Conservation (phyloP, 1,284 basidiomycete species). For the Vanrija sp. region DNA sequence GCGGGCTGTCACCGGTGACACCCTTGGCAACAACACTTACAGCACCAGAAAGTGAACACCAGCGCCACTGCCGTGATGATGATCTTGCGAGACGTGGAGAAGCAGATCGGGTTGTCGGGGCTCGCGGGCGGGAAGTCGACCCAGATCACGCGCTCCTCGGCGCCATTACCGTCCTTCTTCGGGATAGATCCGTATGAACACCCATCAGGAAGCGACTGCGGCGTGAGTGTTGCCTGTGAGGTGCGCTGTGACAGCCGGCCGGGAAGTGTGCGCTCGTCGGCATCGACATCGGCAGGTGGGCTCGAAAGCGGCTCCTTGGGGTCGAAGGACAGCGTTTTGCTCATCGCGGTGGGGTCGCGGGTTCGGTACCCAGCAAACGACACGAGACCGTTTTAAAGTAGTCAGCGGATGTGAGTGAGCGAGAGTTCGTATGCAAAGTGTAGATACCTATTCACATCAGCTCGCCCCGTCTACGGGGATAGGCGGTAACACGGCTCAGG, state of each 20-base stretch:
- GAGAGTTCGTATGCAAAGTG: too few relatives aligned
- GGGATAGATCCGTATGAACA: conserved; percentile 9
- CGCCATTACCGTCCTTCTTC: not conserved
- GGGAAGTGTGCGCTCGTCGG: too few relatives aligned
- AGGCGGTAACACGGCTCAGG: too few relatives aligned
- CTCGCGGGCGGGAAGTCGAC: conserved; percentile 59
- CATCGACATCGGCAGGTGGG: too few relatives aligned
- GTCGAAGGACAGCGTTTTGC: too few relatives aligned
- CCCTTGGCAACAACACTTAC: conserved; percentile 31
- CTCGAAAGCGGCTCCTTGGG: too few relatives aligned
- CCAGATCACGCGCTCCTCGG: conserved; percentile 42
- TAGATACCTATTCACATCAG: too few relatives aligned
- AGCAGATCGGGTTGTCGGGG: conserved; percentile 57
- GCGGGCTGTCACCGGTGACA: conserved; percentile 35
- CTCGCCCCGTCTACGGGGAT: too few relatives aligned
- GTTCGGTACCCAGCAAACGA: too few relatives aligned
- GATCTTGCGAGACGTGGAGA: conserved; percentile 56
- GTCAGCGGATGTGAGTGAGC: too few relatives aligned
- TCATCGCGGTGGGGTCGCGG: too few relatives aligned
- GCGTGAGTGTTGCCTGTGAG: conserved; percentile 11
- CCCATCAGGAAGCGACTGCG: conserved; percentile 2
- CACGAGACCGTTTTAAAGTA: too few relatives aligned
- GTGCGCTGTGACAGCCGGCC: conserved; percentile 1
- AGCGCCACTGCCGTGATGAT: conserved; percentile 29
- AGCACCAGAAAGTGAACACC: not conserved